phyloP scores from a whole-genome alignment of 2,329 filamentous ascomycete species.

The Penicillium aurantiogriseum region DNA sequence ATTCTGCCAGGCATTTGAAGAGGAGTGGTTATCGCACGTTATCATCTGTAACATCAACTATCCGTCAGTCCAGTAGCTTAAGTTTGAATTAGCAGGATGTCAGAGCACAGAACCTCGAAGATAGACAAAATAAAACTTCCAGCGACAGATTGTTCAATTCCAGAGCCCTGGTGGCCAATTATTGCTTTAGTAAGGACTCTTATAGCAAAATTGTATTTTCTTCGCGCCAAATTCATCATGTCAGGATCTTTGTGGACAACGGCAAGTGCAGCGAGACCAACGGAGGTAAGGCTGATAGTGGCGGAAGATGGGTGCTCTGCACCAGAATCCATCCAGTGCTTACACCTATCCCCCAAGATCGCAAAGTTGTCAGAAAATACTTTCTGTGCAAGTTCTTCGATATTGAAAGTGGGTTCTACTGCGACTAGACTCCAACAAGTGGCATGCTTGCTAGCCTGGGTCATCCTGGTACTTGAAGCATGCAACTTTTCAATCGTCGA shows the following conservation, averaged over 20 bases:
- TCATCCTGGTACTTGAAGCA: not conserved
- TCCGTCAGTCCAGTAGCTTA: not conserved
- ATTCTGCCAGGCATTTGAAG: not conserved
- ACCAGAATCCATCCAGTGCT: not conserved
- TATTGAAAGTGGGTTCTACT: not conserved
- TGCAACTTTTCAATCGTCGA: not conserved
- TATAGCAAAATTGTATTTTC: conserved; percentile 1
- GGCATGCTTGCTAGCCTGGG: not conserved
- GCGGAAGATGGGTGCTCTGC: not conserved
- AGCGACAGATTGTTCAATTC: conserved; percentile 4
- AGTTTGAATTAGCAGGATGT: not conserved
- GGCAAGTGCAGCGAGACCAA: conserved; percentile 7
- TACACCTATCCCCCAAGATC: not conserved
- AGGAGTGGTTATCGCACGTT: conserved; percentile 1
- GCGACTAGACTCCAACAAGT: not conserved
- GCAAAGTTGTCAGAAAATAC: conserved; percentile 5
- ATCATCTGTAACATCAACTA: not conserved
- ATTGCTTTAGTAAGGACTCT: not conserved
- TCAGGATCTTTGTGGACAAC: conserved; percentile 2
- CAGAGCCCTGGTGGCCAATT: not conserved
- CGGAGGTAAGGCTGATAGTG: conserved; percentile 3
- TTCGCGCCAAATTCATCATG: conserved; percentile 3
- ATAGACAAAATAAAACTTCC: conserved; percentile 5
- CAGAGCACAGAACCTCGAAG: conserved; percentile 2
- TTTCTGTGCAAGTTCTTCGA: conserved; percentile 3